Evolutionary conservation across 1,284 basidiomycete genomes (phyloP).

Genomic region (Cerioporus squamosus): DNA sequence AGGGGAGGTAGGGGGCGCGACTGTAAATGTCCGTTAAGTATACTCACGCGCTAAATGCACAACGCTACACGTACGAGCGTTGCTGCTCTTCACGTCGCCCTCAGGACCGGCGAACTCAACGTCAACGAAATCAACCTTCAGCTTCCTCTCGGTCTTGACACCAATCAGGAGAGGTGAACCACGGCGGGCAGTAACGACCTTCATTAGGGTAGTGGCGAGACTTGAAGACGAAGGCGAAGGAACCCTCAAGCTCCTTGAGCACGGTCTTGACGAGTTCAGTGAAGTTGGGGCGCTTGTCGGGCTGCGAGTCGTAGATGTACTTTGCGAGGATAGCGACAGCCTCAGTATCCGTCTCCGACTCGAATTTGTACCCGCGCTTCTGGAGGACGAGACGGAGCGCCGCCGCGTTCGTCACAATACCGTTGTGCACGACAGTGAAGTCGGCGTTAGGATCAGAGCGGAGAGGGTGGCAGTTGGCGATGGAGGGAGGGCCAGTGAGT

Average conservation of each 20-base stretch:
- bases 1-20: constrained; percentile 56
- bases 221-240: constrained; percentile 99
- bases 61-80: constrained; percentile 53
- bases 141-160: constrained; percentile 99
- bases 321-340: constrained; percentile 96
- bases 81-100: constrained; percentile 57
- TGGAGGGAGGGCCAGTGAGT: constrained; percentile 95
- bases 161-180: constrained; percentile 97
- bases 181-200: constrained; percentile 93
- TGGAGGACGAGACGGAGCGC: constrained; percentile 94
- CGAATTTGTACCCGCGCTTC: constrained; percentile 95
- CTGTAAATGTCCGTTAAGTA: neutral
- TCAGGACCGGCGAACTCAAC: constrained; percentile 90
- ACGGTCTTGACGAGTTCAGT: constrained; percentile 95
- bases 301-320: constrained; percentile 96
- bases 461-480: constrained; percentile 95
- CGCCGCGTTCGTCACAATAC: constrained; percentile 95
- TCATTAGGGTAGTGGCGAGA: constrained; percentile 96
- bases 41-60: neutral
- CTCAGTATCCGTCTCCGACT: constrained; percentile 98
- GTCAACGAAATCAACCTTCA: constrained; percentile 99
- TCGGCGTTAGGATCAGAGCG: constrained; percentile 83
- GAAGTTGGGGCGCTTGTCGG: constrained; percentile 89
- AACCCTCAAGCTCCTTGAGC: constrained; percentile 97
- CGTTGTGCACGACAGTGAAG: constrained; percentile 97